Evolutionary conservation across 2,329 filamentous ascomycete genomes (phyloP).

Genomic region (Beauveria pseudobassiana): DNA sequence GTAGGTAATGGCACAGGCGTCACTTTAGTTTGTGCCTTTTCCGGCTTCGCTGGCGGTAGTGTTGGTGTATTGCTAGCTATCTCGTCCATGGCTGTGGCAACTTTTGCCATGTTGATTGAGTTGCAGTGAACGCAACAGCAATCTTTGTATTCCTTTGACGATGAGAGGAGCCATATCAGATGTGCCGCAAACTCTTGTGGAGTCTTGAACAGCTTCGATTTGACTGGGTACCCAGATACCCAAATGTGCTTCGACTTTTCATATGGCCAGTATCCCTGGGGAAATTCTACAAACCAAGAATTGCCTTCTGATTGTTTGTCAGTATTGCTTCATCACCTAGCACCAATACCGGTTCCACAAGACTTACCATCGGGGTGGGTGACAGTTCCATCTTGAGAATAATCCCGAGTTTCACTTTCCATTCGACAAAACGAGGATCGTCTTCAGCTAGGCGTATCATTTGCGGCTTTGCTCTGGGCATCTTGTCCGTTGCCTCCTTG

Average conservation of each 20-base stretch:
- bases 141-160: slow-evolving; percentile 38
- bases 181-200: slow-evolving; percentile 47
- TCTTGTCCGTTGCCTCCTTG: slow-evolving; percentile 30
- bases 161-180: slow-evolving; percentile 43
- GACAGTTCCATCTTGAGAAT: slow-evolving; percentile 38
- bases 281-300: slow-evolving; percentile 38
- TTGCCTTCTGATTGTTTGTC: slow-evolving; percentile 29
- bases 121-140: slow-evolving; percentile 47
- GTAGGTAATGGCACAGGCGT: slow-evolving; percentile 31
- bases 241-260: slow-evolving; percentile 42
- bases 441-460: slow-evolving; percentile 36
- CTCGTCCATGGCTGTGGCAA: slow-evolving; percentile 20
- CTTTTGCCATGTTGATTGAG: slow-evolving; percentile 21
- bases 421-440: slow-evolving; percentile 36
- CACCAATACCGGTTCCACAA: neutral
- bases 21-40: slow-evolving; percentile 22
- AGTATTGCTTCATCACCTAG: neutral
- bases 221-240: slow-evolving; percentile 42
- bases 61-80: slow-evolving; percentile 16
- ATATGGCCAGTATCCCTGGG: slow-evolving; percentile 39
- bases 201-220: slow-evolving; percentile 42
- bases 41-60: slow-evolving; percentile 10
- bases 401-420: slow-evolving; percentile 38
- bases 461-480: slow-evolving; percentile 32
- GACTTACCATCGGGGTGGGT: slow-evolving; percentile 30